Conservation (phyloP, 2,329 filamentous ascomycete species). For the Stachybotrys chartarum region DNA sequence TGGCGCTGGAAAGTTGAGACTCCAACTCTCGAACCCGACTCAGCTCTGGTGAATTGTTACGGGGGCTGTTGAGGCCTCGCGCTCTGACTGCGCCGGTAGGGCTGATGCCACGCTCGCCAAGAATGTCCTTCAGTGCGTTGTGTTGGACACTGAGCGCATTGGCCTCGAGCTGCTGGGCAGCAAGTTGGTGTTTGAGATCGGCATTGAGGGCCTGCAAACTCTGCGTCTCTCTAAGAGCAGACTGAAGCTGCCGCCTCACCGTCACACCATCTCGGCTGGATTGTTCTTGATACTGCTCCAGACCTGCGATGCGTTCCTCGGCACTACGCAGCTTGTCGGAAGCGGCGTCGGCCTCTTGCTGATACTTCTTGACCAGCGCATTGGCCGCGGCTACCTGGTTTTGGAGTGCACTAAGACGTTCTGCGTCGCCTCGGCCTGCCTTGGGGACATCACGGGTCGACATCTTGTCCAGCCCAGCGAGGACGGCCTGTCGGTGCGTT, state of each 20-base stretch:
- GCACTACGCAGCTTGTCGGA: conserved; percentile 85
- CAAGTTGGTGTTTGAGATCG: conserved; percentile 74
- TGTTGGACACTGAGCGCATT: conserved; percentile 91
- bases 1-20: conserved; percentile 70
- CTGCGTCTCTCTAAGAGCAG: conserved; percentile 75
- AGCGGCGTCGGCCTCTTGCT: conserved; percentile 77
- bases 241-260: conserved; percentile 84
- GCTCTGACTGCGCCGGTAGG: conserved; percentile 65
- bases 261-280: conserved; percentile 86
- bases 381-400: conserved; percentile 74
- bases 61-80: conserved; percentile 61
- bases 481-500: conserved; percentile 74
- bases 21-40: conserved; percentile 78
- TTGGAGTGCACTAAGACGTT: conserved; percentile 68
- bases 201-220: conserved; percentile 72
- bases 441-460: conserved; percentile 44
- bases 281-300: conserved; percentile 97
- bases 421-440: conserved; percentile 43
- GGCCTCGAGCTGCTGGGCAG: conserved; percentile 84
- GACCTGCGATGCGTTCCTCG: conserved; percentile 91
- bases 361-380: conserved; percentile 76
- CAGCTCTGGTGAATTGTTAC: conserved; percentile 73
- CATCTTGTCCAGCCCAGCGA: conserved; percentile 75
- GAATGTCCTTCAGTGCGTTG: conserved; percentile 84
- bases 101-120: conserved; percentile 82